These are phyloP conservation scores for Macrophomina pseudophaseolina DNA, from an alignment of 2,329 filamentous ascomycete genomes.

Conservation along the genomic window DNA sequence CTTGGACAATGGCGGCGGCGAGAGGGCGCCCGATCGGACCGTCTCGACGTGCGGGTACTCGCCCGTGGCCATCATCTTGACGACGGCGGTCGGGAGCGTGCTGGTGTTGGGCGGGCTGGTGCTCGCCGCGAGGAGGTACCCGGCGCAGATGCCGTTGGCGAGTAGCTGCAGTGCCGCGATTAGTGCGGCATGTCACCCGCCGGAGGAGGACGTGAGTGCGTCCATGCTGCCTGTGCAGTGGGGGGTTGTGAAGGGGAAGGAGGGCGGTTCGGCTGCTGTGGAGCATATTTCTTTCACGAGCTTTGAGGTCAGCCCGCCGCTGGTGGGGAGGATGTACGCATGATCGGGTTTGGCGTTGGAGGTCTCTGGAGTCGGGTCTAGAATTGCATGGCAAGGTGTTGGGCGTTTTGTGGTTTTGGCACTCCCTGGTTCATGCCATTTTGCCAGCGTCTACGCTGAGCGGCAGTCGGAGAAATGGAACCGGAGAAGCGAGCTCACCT, in stretches of 20 bases:
- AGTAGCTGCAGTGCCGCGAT: conserved; percentile 39
- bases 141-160: conserved; percentile 37
- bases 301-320: conserved; percentile 29
- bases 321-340: conserved; percentile 30
- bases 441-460: too few relatives aligned
- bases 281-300: conserved; percentile 33
- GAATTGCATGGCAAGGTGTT: too few relatives aligned
- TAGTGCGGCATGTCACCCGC: conserved; percentile 41
- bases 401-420: too few relatives aligned
- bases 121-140: conserved; percentile 30
- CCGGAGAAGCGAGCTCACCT: too few relatives aligned
- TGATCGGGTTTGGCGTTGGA: neutral
- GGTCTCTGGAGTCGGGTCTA: too few relatives aligned
- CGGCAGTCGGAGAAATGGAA: too few relatives aligned
- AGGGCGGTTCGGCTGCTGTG: conserved; percentile 13
- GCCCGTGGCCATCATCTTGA: conserved; percentile 29
- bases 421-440: too few relatives aligned
- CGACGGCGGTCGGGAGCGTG: conserved; percentile 24
- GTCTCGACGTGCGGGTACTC: conserved; percentile 28
- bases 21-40: neutral
- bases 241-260: conserved; percentile 32
- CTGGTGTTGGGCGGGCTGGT: conserved; percentile 29
- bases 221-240: conserved; percentile 35
- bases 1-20: neutral
- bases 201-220: conserved; percentile 29